Evolutionary conservation across 2,329 filamentous ascomycete species (phyloP).

Genomic region (Neurospora sp.): DNA sequence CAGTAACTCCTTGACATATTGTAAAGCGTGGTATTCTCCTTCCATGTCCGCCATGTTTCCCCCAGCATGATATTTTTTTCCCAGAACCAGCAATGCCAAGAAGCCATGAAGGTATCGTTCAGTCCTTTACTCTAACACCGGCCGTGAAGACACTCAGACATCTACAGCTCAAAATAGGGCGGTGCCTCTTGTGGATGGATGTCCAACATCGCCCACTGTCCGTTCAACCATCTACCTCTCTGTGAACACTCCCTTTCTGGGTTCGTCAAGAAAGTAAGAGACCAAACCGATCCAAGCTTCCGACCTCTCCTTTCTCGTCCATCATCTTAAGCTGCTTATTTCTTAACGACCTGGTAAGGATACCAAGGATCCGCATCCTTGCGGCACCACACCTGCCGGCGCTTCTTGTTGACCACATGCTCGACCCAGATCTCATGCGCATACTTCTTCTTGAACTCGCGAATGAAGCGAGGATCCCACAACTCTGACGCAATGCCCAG

Average conservation of each 20-base stretch:
- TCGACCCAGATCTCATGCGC: constrained; percentile 83
- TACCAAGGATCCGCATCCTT: constrained; percentile 69
- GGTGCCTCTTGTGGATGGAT: not conserved
- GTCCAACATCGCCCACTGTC: not conserved
- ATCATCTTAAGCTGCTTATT: not conserved
- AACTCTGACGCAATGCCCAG: constrained; percentile 88
- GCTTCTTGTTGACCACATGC: constrained; percentile 78
- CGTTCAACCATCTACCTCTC: not conserved
- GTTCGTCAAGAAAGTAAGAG: not conserved
- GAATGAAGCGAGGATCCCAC: constrained; percentile 90
- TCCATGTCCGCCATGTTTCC: not conserved
- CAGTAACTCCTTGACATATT: not conserved
- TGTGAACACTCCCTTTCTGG: not conserved
- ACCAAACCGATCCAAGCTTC: not conserved
- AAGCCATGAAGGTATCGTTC: not conserved
- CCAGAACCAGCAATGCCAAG: not conserved
- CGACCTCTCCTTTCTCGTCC: not conserved
- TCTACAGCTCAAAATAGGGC: not conserved
- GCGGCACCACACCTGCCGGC: constrained; percentile 74
- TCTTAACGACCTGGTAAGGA: constrained; percentile 37
- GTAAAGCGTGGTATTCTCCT: not conserved
- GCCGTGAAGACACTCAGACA: not conserved
- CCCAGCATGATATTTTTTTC: not conserved
- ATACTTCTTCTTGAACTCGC: constrained; percentile 65
- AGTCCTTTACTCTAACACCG: not conserved